Evolutionary conservation across 2,329 filamentous ascomycete species (phyloP), one percentile per base, ranked within the genome.

Genomic region (Elsinoe perseae): DNA sequence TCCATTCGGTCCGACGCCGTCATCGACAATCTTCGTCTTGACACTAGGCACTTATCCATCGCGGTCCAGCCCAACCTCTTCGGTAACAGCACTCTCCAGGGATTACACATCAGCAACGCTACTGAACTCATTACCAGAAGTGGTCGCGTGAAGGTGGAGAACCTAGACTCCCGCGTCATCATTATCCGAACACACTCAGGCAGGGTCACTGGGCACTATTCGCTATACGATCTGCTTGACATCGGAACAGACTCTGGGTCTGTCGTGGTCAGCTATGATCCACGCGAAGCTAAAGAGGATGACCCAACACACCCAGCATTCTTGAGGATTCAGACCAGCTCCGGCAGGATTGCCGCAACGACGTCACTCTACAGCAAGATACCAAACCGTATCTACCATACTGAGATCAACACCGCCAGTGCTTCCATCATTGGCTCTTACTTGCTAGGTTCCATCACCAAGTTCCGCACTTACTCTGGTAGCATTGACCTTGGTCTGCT

Each of bases 141-240:
- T 10, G 53, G 53, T 12, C 32, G 27, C 7, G 42, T 56, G 16
- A n/a, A 14, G 18, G 27, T 27, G 6, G 25, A 56, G 23, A 16
- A 38, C 28, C 18, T 46, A 3, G 9, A 21, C 14, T 25, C 36
- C 9, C 53, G 40, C 9, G 25, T 18, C 7, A 56, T 36, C 28
- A 44, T 36, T 28, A 46, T 56, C 25, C 53, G 40, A 14, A 56
- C 53, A 16, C 30, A 56, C 10, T 56, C 53, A n/a, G 53, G 53
- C 5, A 46, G 18, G 16, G 40, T 56, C 42, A 44, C 43, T 21
- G 53, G 53, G 6, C 10, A 3, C 16, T 56, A 20, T 20, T 42
- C 53, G 18, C 53, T 56, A n/a, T 56, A 56, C 21, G 36, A 56
- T 36, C 42, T 36, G 12, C 20, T 56, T 7, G 28, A 36, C 20